Evolutionary conservation across 306 rosid genomes (phyloP), one percentile per base, ranked within the genome.

Genomic region (Pterocarpus santalinus): DNA sequence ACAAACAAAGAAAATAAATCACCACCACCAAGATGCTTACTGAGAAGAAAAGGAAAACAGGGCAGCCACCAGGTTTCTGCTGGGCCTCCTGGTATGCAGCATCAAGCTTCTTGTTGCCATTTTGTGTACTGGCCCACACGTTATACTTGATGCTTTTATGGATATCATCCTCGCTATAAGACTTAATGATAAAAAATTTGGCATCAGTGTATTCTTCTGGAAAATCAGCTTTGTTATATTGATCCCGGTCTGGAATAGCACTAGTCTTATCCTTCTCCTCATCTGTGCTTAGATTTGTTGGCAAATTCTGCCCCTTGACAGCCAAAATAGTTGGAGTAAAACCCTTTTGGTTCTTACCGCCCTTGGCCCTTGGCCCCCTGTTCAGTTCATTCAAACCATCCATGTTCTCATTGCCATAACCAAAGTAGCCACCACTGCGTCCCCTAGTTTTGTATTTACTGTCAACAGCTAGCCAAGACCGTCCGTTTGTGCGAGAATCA

Each of bases 51-150:
- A 95, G 93, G 67, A 93, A 95, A 1, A 95, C 74, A 0, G 96
- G 96, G 77, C 97, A 91, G 83, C 87, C 89, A 13, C 89, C 93
- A 43, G 94, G 65, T 78, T 90, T 95, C 92, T 89, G 96, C 85
- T 90, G 94, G 38, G 98, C 97, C 80, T 95, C 99, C 82, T 88
- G 93, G 67, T 91, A 95, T 5, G 99, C 99, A 64, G 94, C 91
- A 84, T 95, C 93, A 63, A 95, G 99, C 86, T 95, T 95, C 90
- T 95, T 93, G 90, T 95, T 95, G 11, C 99, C 99, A 81, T 89
- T 93, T 61, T 92, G 99, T 1, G 99, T 95, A 52, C 99, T 95
- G 16, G 99, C 99, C 99, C 99, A 95, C 28, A 95, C 99, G 81
- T 81, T 90, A 74, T 95, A 95, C 86, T 95, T 95, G 38, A 95